Conservation (phyloP, 306 rosid genomes). For the Corylus heterophylla region DNA sequence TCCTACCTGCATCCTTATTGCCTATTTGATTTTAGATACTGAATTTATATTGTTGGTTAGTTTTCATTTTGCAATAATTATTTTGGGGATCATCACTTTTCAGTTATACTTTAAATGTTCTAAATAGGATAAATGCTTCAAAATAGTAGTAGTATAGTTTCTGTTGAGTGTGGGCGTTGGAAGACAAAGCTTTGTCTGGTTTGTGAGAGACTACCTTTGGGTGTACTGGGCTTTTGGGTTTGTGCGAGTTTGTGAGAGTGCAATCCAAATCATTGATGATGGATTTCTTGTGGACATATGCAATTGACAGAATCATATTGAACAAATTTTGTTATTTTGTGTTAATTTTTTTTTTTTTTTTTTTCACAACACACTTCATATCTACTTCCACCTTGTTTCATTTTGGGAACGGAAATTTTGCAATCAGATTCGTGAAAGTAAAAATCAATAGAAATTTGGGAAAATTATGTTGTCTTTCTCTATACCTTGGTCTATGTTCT, state of each 20-base stretch:
- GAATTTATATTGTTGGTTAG: not conserved
- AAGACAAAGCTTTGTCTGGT: not conserved
- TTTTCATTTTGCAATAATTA: not conserved
- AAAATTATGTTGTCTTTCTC: too few species aligned
- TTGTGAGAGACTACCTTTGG: not conserved
- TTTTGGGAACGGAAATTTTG: too few species aligned
- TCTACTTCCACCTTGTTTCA: too few species aligned
- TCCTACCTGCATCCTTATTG: not conserved
- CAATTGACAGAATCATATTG: too few species aligned
- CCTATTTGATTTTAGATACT: not conserved
- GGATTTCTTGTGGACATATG: too few species aligned
- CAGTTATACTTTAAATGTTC: not conserved
- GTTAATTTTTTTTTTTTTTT: too few species aligned
- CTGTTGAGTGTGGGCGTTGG: not conserved
- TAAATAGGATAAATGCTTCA: not conserved
- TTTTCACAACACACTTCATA: too few species aligned
- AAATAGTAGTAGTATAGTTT: not conserved
- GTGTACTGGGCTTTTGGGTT: not conserved
- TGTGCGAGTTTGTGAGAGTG: not conserved
- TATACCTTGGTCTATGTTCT: not conserved
- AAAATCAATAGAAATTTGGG: too few species aligned
- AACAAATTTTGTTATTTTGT: too few species aligned
- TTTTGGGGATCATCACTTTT: not conserved
- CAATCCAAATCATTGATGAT: not conserved
- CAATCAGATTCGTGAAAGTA: too few species aligned